Base-by-base conservation (phyloP, 306 rosid species). In the Cucurbita maxima region DNA sequence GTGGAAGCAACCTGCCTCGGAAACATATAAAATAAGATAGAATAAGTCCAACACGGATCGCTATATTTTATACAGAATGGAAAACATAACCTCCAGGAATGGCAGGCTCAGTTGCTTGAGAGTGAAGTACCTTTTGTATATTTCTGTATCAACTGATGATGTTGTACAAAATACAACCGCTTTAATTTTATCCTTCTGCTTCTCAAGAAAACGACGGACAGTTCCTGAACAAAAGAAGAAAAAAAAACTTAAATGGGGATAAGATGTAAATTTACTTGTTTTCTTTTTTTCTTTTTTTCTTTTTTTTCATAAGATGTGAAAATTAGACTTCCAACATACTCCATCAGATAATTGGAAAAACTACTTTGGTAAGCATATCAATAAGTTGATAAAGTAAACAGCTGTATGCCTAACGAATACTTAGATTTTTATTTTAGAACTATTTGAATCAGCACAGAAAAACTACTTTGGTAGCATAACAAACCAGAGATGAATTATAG, bases 131-230 rank as follows among this genome's bases (percentile, higher is more conserved):
- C 99, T 91, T 84, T 94, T 94, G 77, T 94, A 94, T 77, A 94
- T 91, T 79, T 94, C 99, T 22, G 96, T 94, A 88, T 94, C 99
- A 9, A 76, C 18, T 75, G 95, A 63, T 76, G 88, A 87, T 73
- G 92, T 79, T 72, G 91, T 94, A 79, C 99, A 91, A 88, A 94
- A 94, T 77, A 94, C 95, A 82, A 94, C 90, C 69, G 97, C 95
- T 77, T 82, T 83, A 10, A 94, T 76, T 76, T 91, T 85, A 86
- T 87, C 90, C 79, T 85, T 94, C 77, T 91, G 97, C 86, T 94
- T 94, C 83, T 94, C 99, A 67, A 94, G 89, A 84, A 94, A 84
- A 64, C 99, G 84, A 60, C 99, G 84, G 41, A 94, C 96, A 76
- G 99, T 91, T 84, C 99, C 99, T 94, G 83, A 70, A 79, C 75